Percentiles rank a stretch among this genome's conserved stretches.
Conservation (phyloP, 495 filamentous ascomycete genomes). For the Aspergillus bertholletiae region DNA sequence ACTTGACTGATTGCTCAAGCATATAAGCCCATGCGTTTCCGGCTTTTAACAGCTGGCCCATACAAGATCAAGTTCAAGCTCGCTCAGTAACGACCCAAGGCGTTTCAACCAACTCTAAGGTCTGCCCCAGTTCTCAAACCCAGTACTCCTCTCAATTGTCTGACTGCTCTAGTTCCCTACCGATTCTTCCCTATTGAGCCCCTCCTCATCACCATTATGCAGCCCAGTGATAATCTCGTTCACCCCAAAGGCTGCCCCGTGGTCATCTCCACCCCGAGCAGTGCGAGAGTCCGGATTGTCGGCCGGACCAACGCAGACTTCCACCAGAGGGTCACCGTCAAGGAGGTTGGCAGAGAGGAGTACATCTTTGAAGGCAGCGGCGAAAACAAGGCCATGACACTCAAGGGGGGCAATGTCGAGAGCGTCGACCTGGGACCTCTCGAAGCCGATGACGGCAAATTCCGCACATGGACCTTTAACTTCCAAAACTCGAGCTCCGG, state of each 20-base stretch:
- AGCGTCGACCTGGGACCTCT: background rate
- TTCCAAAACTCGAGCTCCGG: background rate
- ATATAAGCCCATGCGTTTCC: background rate
- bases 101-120: no score
- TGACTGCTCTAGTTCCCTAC: background rate
- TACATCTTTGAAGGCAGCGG: slow-evolving; percentile 1
- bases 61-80: background rate
- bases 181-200: background rate
- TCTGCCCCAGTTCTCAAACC: no score
- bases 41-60: background rate
- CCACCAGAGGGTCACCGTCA: background rate
- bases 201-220: background rate
- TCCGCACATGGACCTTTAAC: slow-evolving; percentile 2
- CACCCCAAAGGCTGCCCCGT: background rate
- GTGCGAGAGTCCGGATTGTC: background rate
- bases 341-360: background rate
- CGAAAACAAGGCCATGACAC: background rate
- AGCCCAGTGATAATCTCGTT: background rate
- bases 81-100: no score
- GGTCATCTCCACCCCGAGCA: background rate
- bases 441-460: no score
- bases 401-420: background rate
- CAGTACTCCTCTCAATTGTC: no score
- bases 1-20: background rate
- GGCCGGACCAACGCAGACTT: background rate